These are phyloP conservation scores for Phytophthora lateralis DNA, from an alignment of 352 stramenopile genomes.

Conservation along the genomic window DNA sequence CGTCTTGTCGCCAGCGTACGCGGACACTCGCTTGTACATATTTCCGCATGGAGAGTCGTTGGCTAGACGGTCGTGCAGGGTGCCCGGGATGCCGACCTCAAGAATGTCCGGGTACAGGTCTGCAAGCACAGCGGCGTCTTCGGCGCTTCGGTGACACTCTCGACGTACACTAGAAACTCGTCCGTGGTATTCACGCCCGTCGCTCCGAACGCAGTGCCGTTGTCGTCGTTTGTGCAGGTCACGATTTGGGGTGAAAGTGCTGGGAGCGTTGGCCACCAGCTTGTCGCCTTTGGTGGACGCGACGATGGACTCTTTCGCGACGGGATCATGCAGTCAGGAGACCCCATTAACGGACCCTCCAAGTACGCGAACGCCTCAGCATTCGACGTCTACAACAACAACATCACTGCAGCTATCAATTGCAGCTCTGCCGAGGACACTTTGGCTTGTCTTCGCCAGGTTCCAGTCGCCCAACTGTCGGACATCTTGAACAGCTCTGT, in stretches of 20 bases:
- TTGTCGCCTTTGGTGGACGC: slow-evolving; percentile 30
- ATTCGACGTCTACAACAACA: slow-evolving; percentile 35
- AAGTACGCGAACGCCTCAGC: slow-evolving; percentile 10
- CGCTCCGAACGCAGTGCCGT: slow-evolving; percentile 28
- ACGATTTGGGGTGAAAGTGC: slow-evolving; percentile 40
- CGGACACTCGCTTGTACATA: slow-evolving; percentile 29
- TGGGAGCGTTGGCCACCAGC: slow-evolving; percentile 27
- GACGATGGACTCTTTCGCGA: slow-evolving; percentile 30
- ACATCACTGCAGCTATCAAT: slow-evolving; percentile 24
- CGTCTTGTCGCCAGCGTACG: slow-evolving; percentile 23
- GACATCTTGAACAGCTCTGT: slow-evolving; percentile 32
- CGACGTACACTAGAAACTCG: slow-evolving; percentile 25
- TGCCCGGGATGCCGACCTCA: slow-evolving; percentile 17
- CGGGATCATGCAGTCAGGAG: slow-evolving; percentile 32
- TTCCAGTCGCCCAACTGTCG: slow-evolving; percentile 23
- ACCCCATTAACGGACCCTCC: slow-evolving; percentile 5
- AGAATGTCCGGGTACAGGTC: slow-evolving; percentile 31
- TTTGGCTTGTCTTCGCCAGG: slow-evolving; percentile 31
- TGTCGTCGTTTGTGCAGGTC: slow-evolving; percentile 34
- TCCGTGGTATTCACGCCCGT: slow-evolving; percentile 19
- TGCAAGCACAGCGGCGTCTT: slow-evolving; percentile 8
- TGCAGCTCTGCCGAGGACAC: slow-evolving; percentile 27
- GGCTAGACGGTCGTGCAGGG: slow-evolving; percentile 16
- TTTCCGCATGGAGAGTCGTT: slow-evolving; percentile 8
- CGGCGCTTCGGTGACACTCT: slow-evolving; percentile 3